Conservation (phyloP, 176 grass and related monocot genomes). For the Avena sativa region DNA sequence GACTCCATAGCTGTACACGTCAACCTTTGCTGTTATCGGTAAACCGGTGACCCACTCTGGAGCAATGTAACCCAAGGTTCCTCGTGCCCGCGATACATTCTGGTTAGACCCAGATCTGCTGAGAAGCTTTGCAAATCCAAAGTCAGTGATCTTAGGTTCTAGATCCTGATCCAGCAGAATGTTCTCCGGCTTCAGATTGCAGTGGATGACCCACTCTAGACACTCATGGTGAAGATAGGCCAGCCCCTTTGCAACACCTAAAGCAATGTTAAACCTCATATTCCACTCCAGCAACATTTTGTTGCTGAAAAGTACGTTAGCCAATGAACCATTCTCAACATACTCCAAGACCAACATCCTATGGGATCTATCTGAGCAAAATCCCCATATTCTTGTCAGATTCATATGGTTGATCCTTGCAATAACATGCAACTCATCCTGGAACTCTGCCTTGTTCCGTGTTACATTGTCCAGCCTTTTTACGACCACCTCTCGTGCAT, state of each 20-base stretch:
- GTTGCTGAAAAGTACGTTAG: constrained; percentile 38
- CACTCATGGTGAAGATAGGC: constrained; percentile 65
- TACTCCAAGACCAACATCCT: constrained; percentile 57
- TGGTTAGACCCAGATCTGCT: constrained; percentile 30
- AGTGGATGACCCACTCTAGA: constrained; percentile 58
- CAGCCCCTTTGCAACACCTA: constrained; percentile 55
- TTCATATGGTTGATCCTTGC: constrained; percentile 63
- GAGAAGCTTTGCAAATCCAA: constrained; percentile 50
- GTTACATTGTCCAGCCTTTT: constrained; percentile 46
- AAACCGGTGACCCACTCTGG: constrained; percentile 53
- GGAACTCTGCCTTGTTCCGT: constrained; percentile 47
- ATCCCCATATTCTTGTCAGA: constrained; percentile 53
- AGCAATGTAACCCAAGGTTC: constrained; percentile 56
- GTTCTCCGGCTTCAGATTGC: constrained; percentile 55
- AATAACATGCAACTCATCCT: constrained; percentile 49
- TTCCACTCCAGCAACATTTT: constrained; percentile 40
- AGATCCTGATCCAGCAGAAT: constrained; percentile 46
- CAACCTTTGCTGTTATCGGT: constrained; percentile 47
- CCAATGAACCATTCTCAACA: constrained; percentile 48
- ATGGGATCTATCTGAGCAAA: constrained; percentile 54
- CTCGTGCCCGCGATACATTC: constrained; percentile 22
- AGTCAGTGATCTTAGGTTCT: constrained; percentile 58
- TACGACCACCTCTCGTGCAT: constrained; percentile 22
- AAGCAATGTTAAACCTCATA: constrained; percentile 51
- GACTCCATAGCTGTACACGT: constrained; percentile 54